Conservation (phyloP, 2,329 filamentous ascomycete genomes). For the Diplodia corticola region DNA sequence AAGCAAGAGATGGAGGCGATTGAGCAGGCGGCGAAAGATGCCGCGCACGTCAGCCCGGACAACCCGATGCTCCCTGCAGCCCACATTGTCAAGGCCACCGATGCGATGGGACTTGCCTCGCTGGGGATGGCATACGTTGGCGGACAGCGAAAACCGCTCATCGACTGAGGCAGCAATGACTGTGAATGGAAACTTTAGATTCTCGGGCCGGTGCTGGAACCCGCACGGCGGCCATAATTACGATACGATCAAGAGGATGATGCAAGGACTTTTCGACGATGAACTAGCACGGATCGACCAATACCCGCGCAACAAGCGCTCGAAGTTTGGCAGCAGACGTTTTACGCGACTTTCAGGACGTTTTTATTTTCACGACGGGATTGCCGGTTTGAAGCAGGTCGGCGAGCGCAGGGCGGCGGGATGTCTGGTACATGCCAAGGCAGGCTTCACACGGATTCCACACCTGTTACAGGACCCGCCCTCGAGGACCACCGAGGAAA, state of each 20-base stretch:
- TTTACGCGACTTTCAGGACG: background rate
- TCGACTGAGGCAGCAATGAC: constrained; percentile 55
- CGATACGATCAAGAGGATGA: constrained; percentile 6
- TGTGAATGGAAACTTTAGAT: constrained; percentile 7
- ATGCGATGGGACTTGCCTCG: constrained; percentile 62
- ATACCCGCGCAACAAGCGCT: constrained; percentile 2
- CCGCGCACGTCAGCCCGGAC: constrained; percentile 80
- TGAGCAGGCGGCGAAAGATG: constrained; percentile 91
- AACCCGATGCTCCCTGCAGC: constrained; percentile 90
- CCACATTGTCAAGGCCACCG: constrained; percentile 75
- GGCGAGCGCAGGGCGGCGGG: background rate
- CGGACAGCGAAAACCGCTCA: constrained; percentile 62
- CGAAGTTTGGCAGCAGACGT: constrained; percentile 3
- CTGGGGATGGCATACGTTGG: constrained; percentile 65
- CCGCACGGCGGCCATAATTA: constrained; percentile 6
- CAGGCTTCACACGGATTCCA: constrained; percentile 18
- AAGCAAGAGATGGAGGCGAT: constrained; percentile 99
- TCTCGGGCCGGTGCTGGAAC: background rate
- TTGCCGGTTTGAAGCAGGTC: background rate
- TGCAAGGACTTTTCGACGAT: background rate
- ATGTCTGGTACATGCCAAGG: constrained; percentile 15
- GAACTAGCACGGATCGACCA: background rate
- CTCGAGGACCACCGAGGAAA: background rate
- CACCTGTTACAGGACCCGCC: background rate
- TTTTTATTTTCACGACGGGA: background rate